phyloP scores from a whole-genome alignment of 257 asterid species.

The Nemophila menziesii region DNA sequence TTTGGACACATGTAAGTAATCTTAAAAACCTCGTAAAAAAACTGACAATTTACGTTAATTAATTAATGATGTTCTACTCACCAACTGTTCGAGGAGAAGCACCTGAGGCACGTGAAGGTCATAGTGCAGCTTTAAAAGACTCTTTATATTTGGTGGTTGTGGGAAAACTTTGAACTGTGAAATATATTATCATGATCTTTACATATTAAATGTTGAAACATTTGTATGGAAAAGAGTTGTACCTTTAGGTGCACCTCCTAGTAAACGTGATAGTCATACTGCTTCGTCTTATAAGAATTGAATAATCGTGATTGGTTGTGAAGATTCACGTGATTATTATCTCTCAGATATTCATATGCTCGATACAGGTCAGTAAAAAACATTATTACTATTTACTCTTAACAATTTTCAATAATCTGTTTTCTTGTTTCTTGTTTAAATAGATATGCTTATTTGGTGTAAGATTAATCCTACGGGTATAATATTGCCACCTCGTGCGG shows the following conservation, averaged over 20 bases:
- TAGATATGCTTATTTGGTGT: constrained; percentile 88
- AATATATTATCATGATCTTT: constrained; percentile 79
- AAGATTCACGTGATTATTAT: constrained; percentile 68
- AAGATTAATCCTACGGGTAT: constrained; percentile 83
- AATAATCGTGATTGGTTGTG: constrained; percentile 91
- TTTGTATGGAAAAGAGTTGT: constrained; percentile 67
- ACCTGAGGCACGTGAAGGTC: constrained; percentile 97
- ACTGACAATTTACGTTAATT: too few species aligned
- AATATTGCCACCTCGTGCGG: constrained; percentile 88
- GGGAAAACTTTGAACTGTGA: constrained; percentile 63
- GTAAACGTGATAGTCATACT: constrained; percentile 85
- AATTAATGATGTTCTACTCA: too few species aligned
- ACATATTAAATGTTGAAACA: constrained; percentile 79
- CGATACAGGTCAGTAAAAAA: too few species aligned
- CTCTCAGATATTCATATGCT: constrained; percentile 89
- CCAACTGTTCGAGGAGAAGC: constrained; percentile 80
- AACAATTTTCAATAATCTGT: too few species aligned
- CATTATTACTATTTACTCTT: too few species aligned
- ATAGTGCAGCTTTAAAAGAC: constrained; percentile 87
- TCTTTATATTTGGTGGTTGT: constrained; percentile 94
- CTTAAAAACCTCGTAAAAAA: too few species aligned
- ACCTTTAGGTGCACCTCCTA: constrained; percentile 93
- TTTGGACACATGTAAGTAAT: constrained; percentile 66
- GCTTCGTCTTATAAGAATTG: constrained; percentile 90
- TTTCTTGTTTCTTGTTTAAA: neutral